Percentiles rank a stretch among this genome's conserved stretches.
Conservation (phyloP, 2,329 filamentous ascomycete species). For the Phaeosphaeria sp. region DNA sequence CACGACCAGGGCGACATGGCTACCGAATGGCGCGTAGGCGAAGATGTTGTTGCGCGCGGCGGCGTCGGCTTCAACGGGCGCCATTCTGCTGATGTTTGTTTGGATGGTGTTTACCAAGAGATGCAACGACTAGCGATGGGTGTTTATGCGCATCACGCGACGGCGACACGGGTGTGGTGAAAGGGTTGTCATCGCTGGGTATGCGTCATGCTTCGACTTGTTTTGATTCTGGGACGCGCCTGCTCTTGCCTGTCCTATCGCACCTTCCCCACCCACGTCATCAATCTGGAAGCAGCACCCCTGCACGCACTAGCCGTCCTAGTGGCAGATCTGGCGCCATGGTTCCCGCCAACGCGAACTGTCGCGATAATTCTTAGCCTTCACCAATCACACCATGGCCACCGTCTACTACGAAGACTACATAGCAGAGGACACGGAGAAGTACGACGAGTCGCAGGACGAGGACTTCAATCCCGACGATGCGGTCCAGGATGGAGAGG, state of each 20-base stretch:
- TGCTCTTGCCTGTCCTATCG: constrained; percentile 6
- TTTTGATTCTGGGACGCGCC: constrained; percentile 36
- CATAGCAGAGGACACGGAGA: constrained; percentile 37
- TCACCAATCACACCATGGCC: constrained; percentile 27
- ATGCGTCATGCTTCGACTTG: constrained; percentile 18
- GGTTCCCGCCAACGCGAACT: constrained; percentile 13
- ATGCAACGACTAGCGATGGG: constrained; percentile 9
- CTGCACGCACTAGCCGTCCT: constrained; percentile 18
- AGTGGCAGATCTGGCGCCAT: constrained; percentile 27
- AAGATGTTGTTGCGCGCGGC: constrained; percentile 40
- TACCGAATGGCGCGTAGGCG: constrained; percentile 40
- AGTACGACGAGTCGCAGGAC: constrained; percentile 70
- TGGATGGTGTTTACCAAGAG: not conserved
- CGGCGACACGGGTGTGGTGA: constrained; percentile 5
- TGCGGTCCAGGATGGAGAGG: constrained; percentile 55
- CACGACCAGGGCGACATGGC: constrained; percentile 39
- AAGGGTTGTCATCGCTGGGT: not conserved
- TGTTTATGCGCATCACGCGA: constrained; percentile 20
- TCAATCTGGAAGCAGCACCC: constrained; percentile 11
- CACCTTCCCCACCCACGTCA: constrained; percentile 34
- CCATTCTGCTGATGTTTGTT: constrained; percentile 34
- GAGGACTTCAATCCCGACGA: constrained; percentile 77
- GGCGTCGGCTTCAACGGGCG: constrained; percentile 42
- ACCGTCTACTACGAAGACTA: constrained; percentile 38
- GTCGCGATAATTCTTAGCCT: not conserved